Evolutionary conservation across 2,329 filamentous ascomycete genomes (phyloP), one percentile per base, ranked within the genome.

Genomic region (Fusarium sp.): DNA sequence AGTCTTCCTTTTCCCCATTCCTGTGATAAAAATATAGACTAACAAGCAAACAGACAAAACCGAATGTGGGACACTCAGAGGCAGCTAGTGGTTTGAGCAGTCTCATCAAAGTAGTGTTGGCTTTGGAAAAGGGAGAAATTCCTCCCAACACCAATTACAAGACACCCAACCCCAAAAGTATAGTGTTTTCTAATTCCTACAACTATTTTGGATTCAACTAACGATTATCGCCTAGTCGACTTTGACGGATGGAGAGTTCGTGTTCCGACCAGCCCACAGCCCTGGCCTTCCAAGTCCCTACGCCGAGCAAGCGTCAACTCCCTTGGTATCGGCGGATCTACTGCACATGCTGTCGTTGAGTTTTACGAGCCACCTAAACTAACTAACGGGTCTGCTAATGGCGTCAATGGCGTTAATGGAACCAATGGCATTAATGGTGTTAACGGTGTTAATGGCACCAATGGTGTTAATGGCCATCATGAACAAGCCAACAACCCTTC

Each of bases 291-390:
- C 10, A 73, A 73, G 31, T 64, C 70, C 6, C 58, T 75, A 11
- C 72, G 69, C 30, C 67, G 76, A 28, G 75, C 70, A 27, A 77
- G 75, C 18, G 69, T 85, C 16, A 74, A 74, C 44, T 74, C 72
- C 2, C 70, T 84, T 59, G 84, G 83, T 2, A 84, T 82, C 27
- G 83, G 84, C 15, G 84, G 84, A 40, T 80, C 81, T 15, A 85
- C 85, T 62, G 81, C 79, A 0, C 84, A 86, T 62, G 75, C 77
- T 4, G 80, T 85, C 13, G 64, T 86, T 50, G 77, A 80, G 52
- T 70, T 70, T 9, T 73, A 73, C 13, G 51, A 72, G 4, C 58
- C 71, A 0, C 54, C 60, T 18, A 51, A 60, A 27, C 1, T 60
- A 4, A 51, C 59, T 5, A 63, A 65, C 7, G 46, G 46, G 1